Base-by-base conservation (phyloP, 2,329 filamentous ascomycete species). In the Trichoderma guizhouense region DNA sequence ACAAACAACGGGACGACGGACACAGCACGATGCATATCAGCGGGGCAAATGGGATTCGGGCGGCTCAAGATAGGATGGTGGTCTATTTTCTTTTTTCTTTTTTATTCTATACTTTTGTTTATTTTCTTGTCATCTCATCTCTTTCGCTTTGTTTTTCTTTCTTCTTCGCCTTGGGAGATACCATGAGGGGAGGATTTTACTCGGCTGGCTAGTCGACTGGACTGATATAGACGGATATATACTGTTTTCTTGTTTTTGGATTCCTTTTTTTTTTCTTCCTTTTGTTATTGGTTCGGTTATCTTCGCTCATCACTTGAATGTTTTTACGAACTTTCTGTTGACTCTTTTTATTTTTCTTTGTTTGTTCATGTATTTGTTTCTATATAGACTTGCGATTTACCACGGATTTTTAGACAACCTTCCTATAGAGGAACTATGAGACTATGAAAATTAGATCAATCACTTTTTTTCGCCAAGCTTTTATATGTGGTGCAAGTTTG, bases 391-490 rank as follows among this genome's bases (percentile, higher is more conserved):
- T 36, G 47, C 36, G 32, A 51, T 18, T 67, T 58, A 15, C 15
- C 14, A 58, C 32, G 64, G 64, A 66, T 57, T 26, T 34, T n/a
- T 30, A 43, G 24, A 67, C 26, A 43, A 36, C 58, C 24, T 58
- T 67, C 64, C 64, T 36, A 67, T 58, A 67, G 64, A 67, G 64
- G 64, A 58, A 67, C 64, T 55, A 67, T 26, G 64, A 67, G 64
- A 39, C 34, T 43, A 67, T 30, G 51, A 43, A 67, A 58, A 58
- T 43, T 57, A 58, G 64, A 67, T n/a, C 32, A 39, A 67, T 36
- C 34, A 43, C 32, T 11, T 63, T 67, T 67, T 60, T 15, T 21
- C 39, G 30, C 57, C 47, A 53, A 24, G 47, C 43, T 51, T 43
- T 53, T 3, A 53, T 53, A 24, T 53, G 47, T 14, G 5, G n/a